Percentiles rank a stretch among this genome's conserved stretches.
Conservation (phyloP, 116 monocot genomes). For the Iris pallida region DNA sequence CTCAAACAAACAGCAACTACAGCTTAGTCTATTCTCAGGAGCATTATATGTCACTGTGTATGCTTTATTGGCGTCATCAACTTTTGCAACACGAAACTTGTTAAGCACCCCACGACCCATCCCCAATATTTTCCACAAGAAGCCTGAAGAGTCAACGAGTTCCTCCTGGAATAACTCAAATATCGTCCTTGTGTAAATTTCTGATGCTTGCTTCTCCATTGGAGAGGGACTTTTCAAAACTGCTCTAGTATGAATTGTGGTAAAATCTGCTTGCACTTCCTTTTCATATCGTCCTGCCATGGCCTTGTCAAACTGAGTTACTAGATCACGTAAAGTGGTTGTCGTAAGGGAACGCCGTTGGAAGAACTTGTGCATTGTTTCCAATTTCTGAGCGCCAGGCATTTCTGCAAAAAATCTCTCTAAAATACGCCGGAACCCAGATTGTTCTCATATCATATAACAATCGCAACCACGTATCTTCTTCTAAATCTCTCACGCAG, state of each 20-base stretch:
- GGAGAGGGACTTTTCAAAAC: conserved; percentile 68
- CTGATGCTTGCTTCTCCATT: conserved; percentile 87
- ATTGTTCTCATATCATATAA: conserved; percentile 54
- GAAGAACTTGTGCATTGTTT: conserved; percentile 79
- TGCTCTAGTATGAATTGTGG: conserved; percentile 39
- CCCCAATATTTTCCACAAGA: conserved; percentile 63
- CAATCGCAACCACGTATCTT: conserved; percentile 52
- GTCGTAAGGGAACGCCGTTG: conserved; percentile 78
- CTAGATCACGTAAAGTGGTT: conserved; percentile 75
- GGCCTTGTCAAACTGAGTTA: conserved; percentile 83
- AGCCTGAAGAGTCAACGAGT: conserved; percentile 50
- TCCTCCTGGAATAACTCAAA: conserved; percentile 88
- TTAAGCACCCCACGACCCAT: conserved; percentile 44
- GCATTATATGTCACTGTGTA: conserved; percentile 49
- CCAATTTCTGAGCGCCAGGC: conserved; percentile 34
- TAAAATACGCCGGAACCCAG: conserved; percentile 74
- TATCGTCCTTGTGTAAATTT: conserved; percentile 72
- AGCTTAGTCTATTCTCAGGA: conserved; percentile 49
- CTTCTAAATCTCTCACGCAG: conserved; percentile 50
- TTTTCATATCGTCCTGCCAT: conserved; percentile 66
- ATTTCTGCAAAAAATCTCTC: conserved; percentile 68
- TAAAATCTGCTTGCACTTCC: conserved; percentile 71
- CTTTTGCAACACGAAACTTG: conserved; percentile 56
- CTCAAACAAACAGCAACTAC: conserved; percentile 84
- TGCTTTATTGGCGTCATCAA: conserved; percentile 28